Conservation (phyloP, 257 asterid species). For the Cordia subcordata region DNA sequence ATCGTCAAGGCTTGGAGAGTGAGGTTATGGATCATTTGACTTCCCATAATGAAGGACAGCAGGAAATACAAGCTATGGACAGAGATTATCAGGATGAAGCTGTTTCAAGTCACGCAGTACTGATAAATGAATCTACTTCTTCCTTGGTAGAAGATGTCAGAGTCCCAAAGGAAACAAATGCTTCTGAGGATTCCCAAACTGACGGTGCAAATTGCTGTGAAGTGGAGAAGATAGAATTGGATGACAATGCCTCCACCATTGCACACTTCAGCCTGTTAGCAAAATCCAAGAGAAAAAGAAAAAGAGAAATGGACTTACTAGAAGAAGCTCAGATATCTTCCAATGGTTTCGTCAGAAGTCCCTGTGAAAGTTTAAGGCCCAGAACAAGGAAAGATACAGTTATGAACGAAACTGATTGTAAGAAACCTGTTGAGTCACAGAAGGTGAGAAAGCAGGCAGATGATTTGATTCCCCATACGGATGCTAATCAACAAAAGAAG, state of each 20-base stretch:
- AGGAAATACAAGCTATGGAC: slow-evolving; percentile 16
- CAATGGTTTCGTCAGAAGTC: slow-evolving; percentile 58
- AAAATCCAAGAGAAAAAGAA: slow-evolving; percentile 45
- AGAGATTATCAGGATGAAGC: slow-evolving; percentile 23
- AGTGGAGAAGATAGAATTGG: slow-evolving; percentile 18
- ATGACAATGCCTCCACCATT: slow-evolving; percentile 15
- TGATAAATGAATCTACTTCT: slow-evolving; percentile 15
- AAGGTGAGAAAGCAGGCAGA: slow-evolving; percentile 25
- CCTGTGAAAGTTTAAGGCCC: slow-evolving; percentile 92
- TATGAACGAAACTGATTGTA: slow-evolving; percentile 9
- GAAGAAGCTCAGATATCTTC: slow-evolving; percentile 24
- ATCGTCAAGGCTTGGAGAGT: slow-evolving; percentile 8
- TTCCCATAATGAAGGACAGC: slow-evolving; percentile 23
- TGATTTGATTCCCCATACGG: slow-evolving; percentile 15
- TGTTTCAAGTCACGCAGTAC: slow-evolving; percentile 15
- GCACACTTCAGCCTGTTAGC: slow-evolving; percentile 7
- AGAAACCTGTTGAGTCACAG: slow-evolving; percentile 17
- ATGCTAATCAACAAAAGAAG: slow-evolving; percentile 30
- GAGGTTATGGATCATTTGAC: slow-evolving; percentile 16
- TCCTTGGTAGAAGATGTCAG: slow-evolving; percentile 20
- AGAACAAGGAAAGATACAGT: slow-evolving; percentile 36
- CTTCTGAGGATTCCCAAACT: slow-evolving; percentile 12
- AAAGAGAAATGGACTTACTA: slow-evolving; percentile 39
- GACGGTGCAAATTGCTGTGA: slow-evolving; percentile 8
- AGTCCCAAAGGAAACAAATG: slow-evolving; percentile 14